Conservation (phyloP, 2,329 filamentous ascomycete genomes). For the Hypocreales sp. region DNA sequence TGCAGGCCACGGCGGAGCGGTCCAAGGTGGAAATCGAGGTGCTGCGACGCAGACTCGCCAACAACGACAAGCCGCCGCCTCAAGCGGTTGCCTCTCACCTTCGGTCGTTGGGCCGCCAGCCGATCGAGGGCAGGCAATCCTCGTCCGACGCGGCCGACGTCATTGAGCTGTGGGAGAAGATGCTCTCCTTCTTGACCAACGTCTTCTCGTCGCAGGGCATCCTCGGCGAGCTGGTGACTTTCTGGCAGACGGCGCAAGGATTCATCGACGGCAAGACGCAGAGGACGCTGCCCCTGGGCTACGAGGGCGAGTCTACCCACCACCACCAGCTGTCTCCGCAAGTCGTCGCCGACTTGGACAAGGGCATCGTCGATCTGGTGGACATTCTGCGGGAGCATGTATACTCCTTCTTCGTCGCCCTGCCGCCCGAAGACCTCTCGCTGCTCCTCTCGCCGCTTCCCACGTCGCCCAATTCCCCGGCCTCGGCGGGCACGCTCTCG, state of each 20-base stretch:
- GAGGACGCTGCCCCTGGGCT: slow-evolving; percentile 60
- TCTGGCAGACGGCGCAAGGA: slow-evolving; percentile 82
- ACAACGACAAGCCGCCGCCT: slow-evolving; percentile 53
- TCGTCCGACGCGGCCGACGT: slow-evolving; percentile 68
- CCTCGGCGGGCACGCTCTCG: slow-evolving; percentile 23
- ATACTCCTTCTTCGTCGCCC: slow-evolving; percentile 68
- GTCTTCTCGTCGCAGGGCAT: slow-evolving; percentile 69
- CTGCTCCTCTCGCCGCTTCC: slow-evolving; percentile 71
- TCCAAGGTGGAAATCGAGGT: slow-evolving; percentile 87
- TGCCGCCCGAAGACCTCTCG: slow-evolving; percentile 83
- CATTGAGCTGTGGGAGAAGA: slow-evolving; percentile 85
- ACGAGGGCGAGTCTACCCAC: slow-evolving; percentile 63
- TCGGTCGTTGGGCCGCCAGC: slow-evolving; percentile 54
- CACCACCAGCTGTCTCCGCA: slow-evolving; percentile 69
- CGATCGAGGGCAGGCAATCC: slow-evolving; percentile 41
- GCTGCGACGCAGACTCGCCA: slow-evolving; percentile 64
- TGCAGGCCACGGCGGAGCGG: slow-evolving; percentile 67
- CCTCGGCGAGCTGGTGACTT: slow-evolving; percentile 78
- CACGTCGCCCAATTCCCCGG: slow-evolving; percentile 44
- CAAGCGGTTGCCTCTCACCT: slow-evolving; percentile 61
- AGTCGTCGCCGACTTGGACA: slow-evolving; percentile 56
- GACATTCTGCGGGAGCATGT: slow-evolving; percentile 68
- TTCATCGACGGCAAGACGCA: slow-evolving; percentile 84
- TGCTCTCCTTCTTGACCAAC: slow-evolving; percentile 55
- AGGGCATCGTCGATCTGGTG: slow-evolving; percentile 69